A percentile compares a stretch with the other conserved stretches of the same genome.
Conservation (phyloP, 345 rosid genomes). For the Iberis pinnata region DNA sequence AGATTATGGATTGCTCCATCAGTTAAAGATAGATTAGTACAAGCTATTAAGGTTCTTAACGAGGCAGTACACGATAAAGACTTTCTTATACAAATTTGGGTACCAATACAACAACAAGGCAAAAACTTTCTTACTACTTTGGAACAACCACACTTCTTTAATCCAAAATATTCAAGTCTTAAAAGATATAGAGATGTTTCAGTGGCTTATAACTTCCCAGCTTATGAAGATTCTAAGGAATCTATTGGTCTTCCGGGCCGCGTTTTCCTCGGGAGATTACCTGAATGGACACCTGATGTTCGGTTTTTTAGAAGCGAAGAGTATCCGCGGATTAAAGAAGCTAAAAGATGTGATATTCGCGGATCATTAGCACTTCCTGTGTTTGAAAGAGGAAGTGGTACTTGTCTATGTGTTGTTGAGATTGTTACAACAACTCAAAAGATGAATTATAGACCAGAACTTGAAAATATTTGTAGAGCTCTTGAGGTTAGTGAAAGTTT, state of each 20-base stretch:
- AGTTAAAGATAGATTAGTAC: slow-evolving; percentile 52
- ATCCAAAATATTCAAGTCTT: slow-evolving; percentile 52
- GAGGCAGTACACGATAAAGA: slow-evolving; percentile 48
- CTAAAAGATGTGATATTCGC: slow-evolving; percentile 51
- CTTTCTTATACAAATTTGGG: slow-evolving; percentile 80
- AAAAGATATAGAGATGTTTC: slow-evolving; percentile 66
- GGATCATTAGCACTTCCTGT: slow-evolving; percentile 92
- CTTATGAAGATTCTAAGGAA: slow-evolving; percentile 62
- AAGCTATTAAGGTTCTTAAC: slow-evolving; percentile 49
- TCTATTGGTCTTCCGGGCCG: slow-evolving; percentile 83
- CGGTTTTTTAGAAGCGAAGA: slow-evolving; percentile 65
- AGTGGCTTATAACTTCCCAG: slow-evolving; percentile 48
- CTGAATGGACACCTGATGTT: slow-evolving; percentile 98
- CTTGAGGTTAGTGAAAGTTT: slow-evolving; percentile 85
- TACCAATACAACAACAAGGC: slow-evolving; percentile 61
- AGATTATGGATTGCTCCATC: slow-evolving; percentile 69
- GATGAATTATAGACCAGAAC: slow-evolving; percentile 62
- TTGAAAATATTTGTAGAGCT: slow-evolving; percentile 79
- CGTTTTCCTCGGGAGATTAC: slow-evolving; percentile 66
- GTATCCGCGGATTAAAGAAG: slow-evolving; percentile 70
- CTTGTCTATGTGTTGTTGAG: slow-evolving; percentile 90
- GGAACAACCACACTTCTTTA: slow-evolving; percentile 64
- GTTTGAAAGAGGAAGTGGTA: slow-evolving; percentile 65
- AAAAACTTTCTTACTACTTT: slow-evolving; percentile 64
- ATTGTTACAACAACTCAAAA: slow-evolving; percentile 64